phyloP scores from a whole-genome alignment of 306 rosid species.

The Casuarina equisetifolia region DNA sequence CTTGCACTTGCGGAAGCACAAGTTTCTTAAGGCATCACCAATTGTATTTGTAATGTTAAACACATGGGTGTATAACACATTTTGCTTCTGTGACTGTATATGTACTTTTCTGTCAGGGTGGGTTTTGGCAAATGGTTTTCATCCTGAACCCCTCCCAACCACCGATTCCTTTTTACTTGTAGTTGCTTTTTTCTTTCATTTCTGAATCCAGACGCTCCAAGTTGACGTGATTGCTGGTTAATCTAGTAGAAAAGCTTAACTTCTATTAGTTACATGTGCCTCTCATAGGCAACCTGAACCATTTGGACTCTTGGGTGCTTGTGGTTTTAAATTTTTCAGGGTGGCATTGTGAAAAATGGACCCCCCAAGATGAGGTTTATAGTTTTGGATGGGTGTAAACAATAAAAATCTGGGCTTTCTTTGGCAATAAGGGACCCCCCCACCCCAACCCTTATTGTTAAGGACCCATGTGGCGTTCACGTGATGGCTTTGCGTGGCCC shows the following conservation, averaged over 20 bases:
- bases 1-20: background rate
- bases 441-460: slow-evolving; percentile 15
- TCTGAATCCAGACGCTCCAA: background rate
- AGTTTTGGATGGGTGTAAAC: slow-evolving; percentile 8
- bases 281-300: no score
- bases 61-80: background rate
- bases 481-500: slow-evolving; percentile 39
- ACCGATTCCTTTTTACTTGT: background rate
- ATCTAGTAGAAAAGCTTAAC: background rate
- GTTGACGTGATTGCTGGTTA: background rate
- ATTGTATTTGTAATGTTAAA: background rate
- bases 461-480: slow-evolving; percentile 42
- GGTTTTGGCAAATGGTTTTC: background rate
- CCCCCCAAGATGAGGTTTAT: background rate
- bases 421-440: slow-evolving; percentile 12
- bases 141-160: background rate
- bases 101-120: no score
- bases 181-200: background rate
- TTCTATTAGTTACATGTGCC: no score
- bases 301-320: background rate
- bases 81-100: background rate
- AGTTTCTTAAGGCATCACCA: background rate
- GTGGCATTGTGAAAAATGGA: background rate
- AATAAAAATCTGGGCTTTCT: slow-evolving; percentile 23
- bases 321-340: background rate